Evolutionary conservation across 108 stramenopile genomes (phyloP), one percentile per base, ranked within the genome.

Genomic region (Cyclotella choctawhatcheeana): DNA sequence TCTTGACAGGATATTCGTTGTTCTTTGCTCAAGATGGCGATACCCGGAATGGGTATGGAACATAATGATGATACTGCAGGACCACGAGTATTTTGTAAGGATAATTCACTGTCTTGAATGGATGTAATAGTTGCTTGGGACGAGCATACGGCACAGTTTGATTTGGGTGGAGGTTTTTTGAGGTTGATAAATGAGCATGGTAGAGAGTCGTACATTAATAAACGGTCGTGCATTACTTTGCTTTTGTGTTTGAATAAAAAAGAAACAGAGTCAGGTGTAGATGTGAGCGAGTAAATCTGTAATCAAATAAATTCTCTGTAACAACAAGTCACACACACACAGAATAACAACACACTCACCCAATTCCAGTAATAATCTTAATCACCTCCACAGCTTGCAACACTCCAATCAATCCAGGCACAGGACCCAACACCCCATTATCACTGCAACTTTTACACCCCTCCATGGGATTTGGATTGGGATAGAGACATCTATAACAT

Each of bases 371-470:
- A 3, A 98, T 48, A 27, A 98, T 58, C 80, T 99, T 98, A 40
- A 99, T 67, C 18, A 78, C 74, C 81, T 97, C 96, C 16, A 91
- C 74, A 25, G 98, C 96, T 76, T 98, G 97, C 56, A 99, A 74
- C 70, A 93, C 86, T 7, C 98, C 98, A 61, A 99, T 88, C 17
- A 94, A 70, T 0, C 97, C 97, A 17, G 97, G 97, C 3, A 99
- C 94, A 21, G 88, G 83, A 37, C 94, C 94, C 59, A 95, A 66
- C 0, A 95, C 94, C 32, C 94, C 91, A 70, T 91, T 89, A 66
- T 95, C 94, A 50, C 84, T 81, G 52, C 94, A 95, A 56, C 84
- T 83, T 67, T 91, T 91, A 69, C 81, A 77, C 25, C 88, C 89
- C 43, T 88, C 90, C 0, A 85, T 48, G 17, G 65, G 47, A 67